Evolutionary conservation across 2,329 filamentous ascomycete species (phyloP), one percentile per base, ranked within the genome.

Genomic region (Penicillium decumbens): DNA sequence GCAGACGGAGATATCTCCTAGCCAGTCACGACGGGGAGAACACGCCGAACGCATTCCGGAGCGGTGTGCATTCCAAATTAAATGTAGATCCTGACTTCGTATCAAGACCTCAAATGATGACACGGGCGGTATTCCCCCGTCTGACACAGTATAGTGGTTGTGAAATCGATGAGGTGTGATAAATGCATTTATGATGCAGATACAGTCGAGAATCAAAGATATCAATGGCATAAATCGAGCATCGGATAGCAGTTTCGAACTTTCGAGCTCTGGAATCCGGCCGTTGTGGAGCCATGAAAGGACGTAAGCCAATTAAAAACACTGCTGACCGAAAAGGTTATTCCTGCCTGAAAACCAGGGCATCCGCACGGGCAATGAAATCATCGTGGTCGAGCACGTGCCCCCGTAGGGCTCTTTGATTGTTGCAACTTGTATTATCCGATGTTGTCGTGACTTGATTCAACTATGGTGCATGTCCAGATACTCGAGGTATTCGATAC

Each of bases 1-100:
- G 9, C 50, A 52, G 43, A 42, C 15, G 9, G 30, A 41, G 48
- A 49, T 51, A 38, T 53, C 46, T 32, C 43, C 33, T 28, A 37
- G 37, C 57, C 56, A 56, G 53, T 58, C 39, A 57, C 54, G 51
- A 49, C 51, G 49, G 54, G 51, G 49, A 53, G 52, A 58, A 57
- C 50, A 49, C 49, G 50, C 58, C 50, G 56, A 45, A 24, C 33
- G 47, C 57, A 60, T 60, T 57, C 57, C 48, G 32, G 39, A 46
- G 35, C 47, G 29, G 28, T 39, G 43, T 41, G 42, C 55, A 59
- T 60, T 57, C 59, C 46, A 55, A 32, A 27, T 23, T 46, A 20
- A 43, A 51, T 44, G 52, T 47, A 53, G 41, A 55, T 41, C 25
- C 41, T 43, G 50, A 45, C 42, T n/a, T 20, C 33, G 15, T 20